Base-by-base conservation (phyloP, 73 alveolate genomes). In the Blepharisma stoltei region DNA sequence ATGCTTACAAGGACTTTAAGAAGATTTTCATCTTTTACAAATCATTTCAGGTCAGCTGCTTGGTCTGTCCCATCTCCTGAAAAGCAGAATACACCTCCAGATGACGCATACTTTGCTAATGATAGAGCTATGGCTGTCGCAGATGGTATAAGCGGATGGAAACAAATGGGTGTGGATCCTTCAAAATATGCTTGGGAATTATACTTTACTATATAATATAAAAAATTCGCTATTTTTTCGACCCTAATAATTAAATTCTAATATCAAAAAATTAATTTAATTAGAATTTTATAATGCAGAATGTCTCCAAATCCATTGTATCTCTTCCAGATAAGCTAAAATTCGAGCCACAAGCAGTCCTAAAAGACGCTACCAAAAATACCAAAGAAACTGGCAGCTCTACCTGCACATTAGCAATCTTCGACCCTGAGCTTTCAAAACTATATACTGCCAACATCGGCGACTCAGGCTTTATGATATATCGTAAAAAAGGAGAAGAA, bases 121-220 rank as follows among this genome's bases (percentile, higher is more conserved):
- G 81, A 54, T 43, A 71, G 82, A 14, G 52, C 89, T 38, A 25
- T 91, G 52, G 93, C 92, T 0, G 92, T 91, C 8, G 90, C 94
- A 1, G 98, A 92, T 87, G 98, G 98, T 45, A 95, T 90, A 1
- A 95, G 98, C 52, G 95, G 94, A 6, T 92, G 98, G 96, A 84
- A 54, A 53, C 68, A 70, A 50, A 46, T 53, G 7, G 98, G 98
- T 6, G 92, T 92, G 6, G 98, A 92, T 68, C 94, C 98, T 32
- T 92, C 90, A 6, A 67, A 76, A 8, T 90, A 88, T 80, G 85
- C 96, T 20, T 89, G 81, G 71, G 66, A 81, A 27, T 80, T 92
- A n/a, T n/a, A n/a, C n/a, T n/a, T n/a, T n/a, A n/a, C n/a, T n/a
- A n/a, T n/a, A n/a, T n/a, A n/a, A 7, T 77, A 70, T 49, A 76